Base-by-base conservation (phyloP, 1,284 basidiomycete species). In the Ustilago trichophora region DNA sequence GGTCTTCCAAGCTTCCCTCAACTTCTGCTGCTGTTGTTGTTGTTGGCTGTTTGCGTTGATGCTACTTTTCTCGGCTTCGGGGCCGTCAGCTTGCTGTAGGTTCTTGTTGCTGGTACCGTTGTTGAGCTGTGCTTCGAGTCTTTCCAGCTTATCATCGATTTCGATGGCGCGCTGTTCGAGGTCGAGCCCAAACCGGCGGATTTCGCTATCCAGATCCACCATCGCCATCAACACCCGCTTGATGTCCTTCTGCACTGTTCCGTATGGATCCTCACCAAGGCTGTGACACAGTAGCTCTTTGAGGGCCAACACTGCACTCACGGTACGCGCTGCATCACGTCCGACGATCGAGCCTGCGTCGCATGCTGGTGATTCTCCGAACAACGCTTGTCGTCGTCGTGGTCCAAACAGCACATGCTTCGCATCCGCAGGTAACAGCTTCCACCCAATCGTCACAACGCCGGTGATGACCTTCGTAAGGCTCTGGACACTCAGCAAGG, bases 361-460 rank as follows among this genome's bases (percentile, higher is more conserved):
- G 2, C 37, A 43, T 0, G 40, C 40, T 0, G 66, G 63, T 2
- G 59, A 65, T 8, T 54, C 53, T 18, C 60, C 66, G 0, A 59
- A 6, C 4, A 69, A 18, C 5, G 27, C 22, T 19, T 54, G 45
- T 3, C 47, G 51, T 15, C 67, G 43, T 26, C 55, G 47, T 16
- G 64, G 57, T 6, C 72, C 72, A 7, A 72, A 65, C 0, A 76
- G 50, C 9, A 69, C 74, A 33, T 76, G 74, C 48, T 71, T 68
- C 9, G 69, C 72, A 21, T 76, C 74, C 1, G 36, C 27, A 0
- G 74, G 72, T 5, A 74, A 12, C 3, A 54, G 12, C 15, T 35
- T 34, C 63, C 66, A 70, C 1, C 31, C 52, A 3, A 48, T 33
- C 8, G 25, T 21, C 6, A 48, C 19, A 1, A 67, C 6, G 29